Evolutionary conservation across 305 asterid species (phyloP).

Genomic region (Solanum hybrid): DNA sequence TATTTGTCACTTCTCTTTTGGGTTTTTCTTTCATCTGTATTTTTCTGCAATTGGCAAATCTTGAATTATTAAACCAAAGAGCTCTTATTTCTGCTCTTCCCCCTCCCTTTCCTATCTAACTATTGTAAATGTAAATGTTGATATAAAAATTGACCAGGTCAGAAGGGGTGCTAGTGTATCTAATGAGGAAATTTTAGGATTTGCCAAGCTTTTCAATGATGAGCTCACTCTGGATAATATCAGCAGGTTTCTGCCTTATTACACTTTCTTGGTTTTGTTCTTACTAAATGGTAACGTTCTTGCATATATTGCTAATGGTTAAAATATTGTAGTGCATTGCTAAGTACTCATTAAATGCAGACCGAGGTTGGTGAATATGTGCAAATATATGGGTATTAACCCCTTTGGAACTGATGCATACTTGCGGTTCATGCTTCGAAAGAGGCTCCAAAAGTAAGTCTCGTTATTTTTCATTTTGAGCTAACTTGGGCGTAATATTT

Average conservation of each 20-base stretch:
- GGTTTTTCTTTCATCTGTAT: neutral
- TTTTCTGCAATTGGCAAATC: neutral
- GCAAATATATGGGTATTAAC: slow-evolving; percentile 91
- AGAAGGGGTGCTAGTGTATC: slow-evolving; percentile 75
- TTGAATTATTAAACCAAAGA: neutral
- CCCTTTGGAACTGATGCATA: slow-evolving; percentile 86
- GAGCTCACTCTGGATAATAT: slow-evolving; percentile 94
- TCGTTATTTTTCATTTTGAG: slow-evolving; percentile 6
- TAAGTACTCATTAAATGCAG: slow-evolving; percentile 39
- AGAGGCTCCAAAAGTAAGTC: slow-evolving; percentile 73
- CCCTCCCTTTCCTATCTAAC: neutral
- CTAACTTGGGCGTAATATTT: neutral
- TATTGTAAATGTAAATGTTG: neutral
- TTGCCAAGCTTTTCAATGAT: slow-evolving; percentile 93
- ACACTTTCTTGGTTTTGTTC: neutral
- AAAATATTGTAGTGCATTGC: slow-evolving; percentile 9
- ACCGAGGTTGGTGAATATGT: slow-evolving; percentile 91
- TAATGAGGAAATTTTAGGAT: slow-evolving; percentile 85
- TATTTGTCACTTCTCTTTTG: neutral
- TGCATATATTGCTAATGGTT: slow-evolving; percentile 13
- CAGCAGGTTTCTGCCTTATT: slow-evolving; percentile 56
- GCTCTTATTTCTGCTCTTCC: neutral
- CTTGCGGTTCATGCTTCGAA: slow-evolving; percentile 86
- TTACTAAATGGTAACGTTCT: neutral
- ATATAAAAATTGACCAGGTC: slow-evolving; percentile 43